Percentiles rank a stretch among this genome's conserved stretches.
Evolutionary conservation across 495 filamentous ascomycete genomes (phyloP).

Genomic region (Trichoderma erinaceum): DNA sequence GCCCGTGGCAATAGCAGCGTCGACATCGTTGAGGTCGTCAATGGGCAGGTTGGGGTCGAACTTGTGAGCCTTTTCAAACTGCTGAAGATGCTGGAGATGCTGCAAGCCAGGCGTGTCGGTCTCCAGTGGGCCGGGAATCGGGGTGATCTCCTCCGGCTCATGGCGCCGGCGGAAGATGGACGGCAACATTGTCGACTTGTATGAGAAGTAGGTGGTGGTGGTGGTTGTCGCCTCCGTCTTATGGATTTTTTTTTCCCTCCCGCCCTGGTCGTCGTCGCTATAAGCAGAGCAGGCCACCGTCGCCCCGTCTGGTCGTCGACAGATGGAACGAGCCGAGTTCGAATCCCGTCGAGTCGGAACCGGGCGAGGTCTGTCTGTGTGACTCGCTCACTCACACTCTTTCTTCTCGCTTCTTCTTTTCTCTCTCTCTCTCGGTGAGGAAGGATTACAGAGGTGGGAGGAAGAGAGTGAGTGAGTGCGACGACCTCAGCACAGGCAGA

Average conservation of each 20-base stretch:
- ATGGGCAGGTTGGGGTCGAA: conserved; percentile 65
- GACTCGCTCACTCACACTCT: not conserved
- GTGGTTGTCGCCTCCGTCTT: not conserved
- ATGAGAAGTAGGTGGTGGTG: conserved; percentile 7
- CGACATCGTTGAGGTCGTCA: conserved; percentile 54
- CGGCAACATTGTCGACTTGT: conserved; percentile 10
- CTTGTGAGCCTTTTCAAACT: conserved; percentile 54
- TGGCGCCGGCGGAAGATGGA: conserved; percentile 26
- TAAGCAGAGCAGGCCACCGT: not conserved
- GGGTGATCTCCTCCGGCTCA: conserved; percentile 23
- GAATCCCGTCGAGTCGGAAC: conserved; percentile 1
- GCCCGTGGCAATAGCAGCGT: conserved; percentile 49
- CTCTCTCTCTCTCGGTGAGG: conserved; percentile 3
- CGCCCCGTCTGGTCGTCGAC: conserved; percentile 6
- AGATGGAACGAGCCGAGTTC: conserved; percentile 11
- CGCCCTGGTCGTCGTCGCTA: not conserved
- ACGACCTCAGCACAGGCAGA: conserved; percentile 2
- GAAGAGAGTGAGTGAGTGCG: not conserved
- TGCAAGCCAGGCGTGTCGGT: conserved; percentile 26
- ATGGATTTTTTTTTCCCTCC: not conserved
- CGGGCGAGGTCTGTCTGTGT: conserved; percentile 1
- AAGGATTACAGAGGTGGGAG: conserved; percentile 7
- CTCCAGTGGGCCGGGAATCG: conserved; percentile 17
- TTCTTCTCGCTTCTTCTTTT: not conserved
- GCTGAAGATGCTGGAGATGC: conserved; percentile 32